A percentile compares a stretch with the other conserved stretches of the same genome.
Evolutionary conservation across 2,329 filamentous ascomycete genomes (phyloP).

Genomic region (Cylindrodendrum hubeiense): DNA sequence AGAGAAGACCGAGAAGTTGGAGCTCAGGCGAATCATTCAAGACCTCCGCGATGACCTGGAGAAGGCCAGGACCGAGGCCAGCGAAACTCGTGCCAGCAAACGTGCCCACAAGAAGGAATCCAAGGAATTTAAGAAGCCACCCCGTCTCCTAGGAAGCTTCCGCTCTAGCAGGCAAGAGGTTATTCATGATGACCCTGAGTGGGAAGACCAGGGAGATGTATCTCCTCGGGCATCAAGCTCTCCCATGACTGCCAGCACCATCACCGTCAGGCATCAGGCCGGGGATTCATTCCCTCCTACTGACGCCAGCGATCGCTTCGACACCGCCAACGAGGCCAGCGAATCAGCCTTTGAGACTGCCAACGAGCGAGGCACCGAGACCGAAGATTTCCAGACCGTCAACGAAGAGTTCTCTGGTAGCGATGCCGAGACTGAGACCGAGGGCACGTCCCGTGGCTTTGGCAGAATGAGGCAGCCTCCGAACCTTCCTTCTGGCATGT

Average conservation of each 20-base stretch:
- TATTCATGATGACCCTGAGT: constrained; percentile 83
- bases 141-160: constrained; percentile 80
- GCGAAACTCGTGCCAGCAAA: constrained; percentile 61
- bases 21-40: constrained; percentile 94
- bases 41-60: constrained; percentile 94
- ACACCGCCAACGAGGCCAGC: constrained; percentile 83
- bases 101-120: constrained; percentile 74
- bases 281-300: constrained; percentile 42
- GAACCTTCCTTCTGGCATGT: constrained; percentile 52
- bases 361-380: constrained; percentile 87
- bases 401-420: constrained; percentile 81
- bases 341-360: constrained; percentile 75
- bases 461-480: constrained; percentile 58
- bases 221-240: constrained; percentile 43
- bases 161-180: constrained; percentile 84
- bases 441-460: constrained; percentile 66
- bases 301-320: constrained; percentile 77
- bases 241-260: constrained; percentile 32
- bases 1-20: constrained; percentile 98
- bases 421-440: constrained; percentile 92
- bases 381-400: constrained; percentile 96
- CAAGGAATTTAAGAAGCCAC: constrained; percentile 82
- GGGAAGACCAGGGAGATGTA: constrained; percentile 80
- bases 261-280: constrained; percentile 33
- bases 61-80: constrained; percentile 70